Evolutionary conservation across 352 stramenopile species (phyloP).

Genomic region (Globisporangium cederbergense): DNA sequence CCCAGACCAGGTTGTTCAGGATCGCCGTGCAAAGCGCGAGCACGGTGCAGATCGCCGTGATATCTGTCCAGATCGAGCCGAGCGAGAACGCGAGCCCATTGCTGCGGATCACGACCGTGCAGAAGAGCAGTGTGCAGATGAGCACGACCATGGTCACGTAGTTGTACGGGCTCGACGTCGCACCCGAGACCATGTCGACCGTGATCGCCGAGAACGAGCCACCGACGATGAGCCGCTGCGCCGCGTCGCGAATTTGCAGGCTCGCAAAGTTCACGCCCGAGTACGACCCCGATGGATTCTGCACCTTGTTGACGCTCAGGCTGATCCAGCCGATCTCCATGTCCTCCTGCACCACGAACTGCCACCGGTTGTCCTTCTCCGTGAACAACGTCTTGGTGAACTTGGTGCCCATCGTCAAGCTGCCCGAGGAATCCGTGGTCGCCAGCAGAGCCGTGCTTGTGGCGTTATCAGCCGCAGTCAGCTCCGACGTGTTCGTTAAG

Average conservation of each 20-base stretch:
- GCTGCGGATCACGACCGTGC: constrained; percentile 75
- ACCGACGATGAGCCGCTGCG: constrained; percentile 51
- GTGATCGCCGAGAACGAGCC: constrained; percentile 73
- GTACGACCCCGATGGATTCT: constrained; percentile 70
- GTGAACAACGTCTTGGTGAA: constrained; percentile 13
- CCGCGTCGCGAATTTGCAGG: constrained; percentile 50
- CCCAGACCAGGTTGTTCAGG: constrained; percentile 85
- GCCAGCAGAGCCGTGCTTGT: background rate
- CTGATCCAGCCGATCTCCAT: constrained; percentile 72
- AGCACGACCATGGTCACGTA: constrained; percentile 87
- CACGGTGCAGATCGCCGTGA: constrained; percentile 83
- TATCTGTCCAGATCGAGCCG: constrained; percentile 83
- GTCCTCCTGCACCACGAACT: constrained; percentile 39
- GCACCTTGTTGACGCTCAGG: constrained; percentile 60
- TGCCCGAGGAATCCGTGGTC: background rate
- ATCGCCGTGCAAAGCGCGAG: constrained; percentile 68
- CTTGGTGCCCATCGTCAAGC: constrained; percentile 3
- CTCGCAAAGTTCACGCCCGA: constrained; percentile 62
- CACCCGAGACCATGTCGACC: constrained; percentile 54
- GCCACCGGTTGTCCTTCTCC: constrained; percentile 32
- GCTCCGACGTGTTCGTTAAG: background rate
- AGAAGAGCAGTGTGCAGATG: constrained; percentile 79
- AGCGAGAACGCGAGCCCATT: constrained; percentile 82
- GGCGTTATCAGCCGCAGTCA: background rate
- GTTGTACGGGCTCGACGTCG: constrained; percentile 81